Evolutionary conservation across 2,329 filamentous ascomycete species (phyloP), one percentile per base, ranked within the genome.

Genomic region (Clonostachys rhizophaga): DNA sequence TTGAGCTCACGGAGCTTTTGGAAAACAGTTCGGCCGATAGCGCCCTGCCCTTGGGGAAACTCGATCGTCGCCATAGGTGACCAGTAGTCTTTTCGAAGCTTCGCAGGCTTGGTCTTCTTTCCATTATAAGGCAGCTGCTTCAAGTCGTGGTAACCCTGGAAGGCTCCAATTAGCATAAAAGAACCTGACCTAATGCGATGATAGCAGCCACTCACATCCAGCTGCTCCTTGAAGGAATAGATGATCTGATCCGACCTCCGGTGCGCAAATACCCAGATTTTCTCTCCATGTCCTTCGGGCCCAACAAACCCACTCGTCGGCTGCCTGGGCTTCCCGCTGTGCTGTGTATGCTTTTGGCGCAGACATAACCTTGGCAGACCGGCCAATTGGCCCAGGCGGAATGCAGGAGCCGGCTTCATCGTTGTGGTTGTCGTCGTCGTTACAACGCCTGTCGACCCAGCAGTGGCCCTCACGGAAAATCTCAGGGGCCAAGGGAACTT

Each of bases 21-120:
- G 64, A 72, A 86, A 41, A 80, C 78, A 45, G 72, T 78, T 33
- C 76, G 77, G 20, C 84, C 83, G 13, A 83, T 68, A 24, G 67
- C 59, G 49, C 75, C 76, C 37, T 70, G 65, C 40, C 75, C 77
- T 41, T 64, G 50, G 40, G 74, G 74, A 59, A 87, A 82, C 57
- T 75, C 67, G 50, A 87, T 78, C 52, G 75, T 65, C 44, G 81
- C 81, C 56, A 86, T 67, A 7, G 79, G 79, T 34, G 69, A 67
- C 83, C 84, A 87, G 65, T 82, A 79, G 67, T 87, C 84, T 63
- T 82, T 84, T 49, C 84, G 81, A 37, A 87, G 68, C 56, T 79
- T 80, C 46, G 75, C 62, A 3, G 82, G 82, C 53, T 79, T 77
- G 42, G 79, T 74, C 65, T 87, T 86, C 62, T 86, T 87, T 65